Evolutionary conservation across 768 basidiomycete species (phyloP).

Genomic region (Calocybe gangraenosa): DNA sequence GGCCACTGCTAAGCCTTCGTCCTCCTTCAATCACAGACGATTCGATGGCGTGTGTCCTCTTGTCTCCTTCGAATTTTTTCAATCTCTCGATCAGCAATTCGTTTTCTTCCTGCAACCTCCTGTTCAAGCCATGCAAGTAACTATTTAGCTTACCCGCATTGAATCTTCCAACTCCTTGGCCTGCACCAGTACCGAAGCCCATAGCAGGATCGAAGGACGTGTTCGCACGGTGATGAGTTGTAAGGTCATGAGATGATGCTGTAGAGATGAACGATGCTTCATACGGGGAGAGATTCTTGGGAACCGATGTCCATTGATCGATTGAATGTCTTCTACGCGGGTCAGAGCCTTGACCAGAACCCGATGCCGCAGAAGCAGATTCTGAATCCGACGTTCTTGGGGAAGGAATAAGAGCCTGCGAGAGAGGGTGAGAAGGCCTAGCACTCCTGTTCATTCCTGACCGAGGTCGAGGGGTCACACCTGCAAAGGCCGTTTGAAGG

Average conservation of each 20-base stretch:
- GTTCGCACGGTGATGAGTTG: conserved; percentile 74
- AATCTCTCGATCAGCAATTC: conserved; percentile 56
- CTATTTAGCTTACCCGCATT: conserved; percentile 83
- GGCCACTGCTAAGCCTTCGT: conserved; percentile 34
- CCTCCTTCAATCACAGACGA: conserved; percentile 18
- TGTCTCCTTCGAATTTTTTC: conserved; percentile 49
- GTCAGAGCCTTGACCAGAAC: conserved; percentile 13
- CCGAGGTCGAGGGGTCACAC: conserved; percentile 60
- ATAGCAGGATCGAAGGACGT: conserved; percentile 86
- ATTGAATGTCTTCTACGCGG: conserved; percentile 17
- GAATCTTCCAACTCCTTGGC: conserved; percentile 70
- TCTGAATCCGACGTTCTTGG: conserved; percentile 33
- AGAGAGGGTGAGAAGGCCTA: conserved; percentile 62
- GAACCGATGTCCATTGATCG: conserved; percentile 23
- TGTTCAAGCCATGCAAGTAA: conserved; percentile 83
- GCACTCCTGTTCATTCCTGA: conserved; percentile 21
- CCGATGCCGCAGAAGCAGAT: conserved; percentile 23
- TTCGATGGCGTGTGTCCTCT: conserved; percentile 24
- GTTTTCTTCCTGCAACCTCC: conserved; percentile 83
- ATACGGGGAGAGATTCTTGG: conserved; percentile 35
- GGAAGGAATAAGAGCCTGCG: conserved; percentile 44
- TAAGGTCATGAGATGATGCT: conserved; percentile 85
- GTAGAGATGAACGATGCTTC: conserved; percentile 77
- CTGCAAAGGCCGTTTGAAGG: conserved; percentile 54
- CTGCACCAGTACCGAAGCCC: conserved; percentile 63